Conservation (phyloP, 2,329 filamentous ascomycete genomes). For the Aspergillus sp. region DNA sequence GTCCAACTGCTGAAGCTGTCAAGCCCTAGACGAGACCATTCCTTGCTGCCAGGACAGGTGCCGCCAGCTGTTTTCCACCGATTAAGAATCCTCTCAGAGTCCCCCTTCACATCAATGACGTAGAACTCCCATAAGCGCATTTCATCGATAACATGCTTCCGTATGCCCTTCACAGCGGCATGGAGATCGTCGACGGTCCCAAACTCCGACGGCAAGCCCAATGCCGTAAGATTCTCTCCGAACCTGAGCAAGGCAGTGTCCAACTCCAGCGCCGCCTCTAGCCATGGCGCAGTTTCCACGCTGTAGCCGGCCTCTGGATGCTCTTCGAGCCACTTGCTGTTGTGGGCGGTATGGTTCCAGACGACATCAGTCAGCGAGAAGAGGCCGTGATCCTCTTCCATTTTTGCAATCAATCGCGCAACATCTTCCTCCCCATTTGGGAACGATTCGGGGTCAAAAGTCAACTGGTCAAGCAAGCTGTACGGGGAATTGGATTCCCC, state of each 20-base stretch:
- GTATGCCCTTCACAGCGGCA: slow-evolving; percentile 74
- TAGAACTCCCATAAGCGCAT: slow-evolving; percentile 93
- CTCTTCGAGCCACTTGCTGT: slow-evolving; percentile 85
- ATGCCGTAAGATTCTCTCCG: slow-evolving; percentile 50
- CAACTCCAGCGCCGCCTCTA: slow-evolving; percentile 61
- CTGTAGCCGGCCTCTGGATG: slow-evolving; percentile 97
- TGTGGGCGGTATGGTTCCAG: slow-evolving; percentile 94
- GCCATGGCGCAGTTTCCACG: slow-evolving; percentile 71
- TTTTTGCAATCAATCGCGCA: slow-evolving; percentile 61
- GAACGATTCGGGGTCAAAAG: slow-evolving; percentile 74
- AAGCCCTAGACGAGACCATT: slow-evolving; percentile 22
- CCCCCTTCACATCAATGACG: slow-evolving; percentile 65
- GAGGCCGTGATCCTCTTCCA: slow-evolving; percentile 76
- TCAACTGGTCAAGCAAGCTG: slow-evolving; percentile 86
- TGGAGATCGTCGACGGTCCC: slow-evolving; percentile 62
- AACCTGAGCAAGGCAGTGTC: slow-evolving; percentile 62
- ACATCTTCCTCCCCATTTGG: slow-evolving; percentile 78
- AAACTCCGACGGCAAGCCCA: slow-evolving; percentile 68
- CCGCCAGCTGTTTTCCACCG: slow-evolving; percentile 53
- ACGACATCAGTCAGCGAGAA: slow-evolving; percentile 92
- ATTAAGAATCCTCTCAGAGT: slow-evolving; percentile 58
- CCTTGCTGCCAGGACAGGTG: slow-evolving; percentile 8
- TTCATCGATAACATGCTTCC: slow-evolving; percentile 65
- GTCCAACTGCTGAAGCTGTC: slow-evolving; percentile 46
- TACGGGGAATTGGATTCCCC: slow-evolving; percentile 93